Percentiles rank a stretch among this genome's conserved stretches.
These are phyloP conservation scores for Phyllosticta citribraziliensis DNA, from an alignment of 2,329 filamentous ascomycete genomes.

Conservation along the genomic window DNA sequence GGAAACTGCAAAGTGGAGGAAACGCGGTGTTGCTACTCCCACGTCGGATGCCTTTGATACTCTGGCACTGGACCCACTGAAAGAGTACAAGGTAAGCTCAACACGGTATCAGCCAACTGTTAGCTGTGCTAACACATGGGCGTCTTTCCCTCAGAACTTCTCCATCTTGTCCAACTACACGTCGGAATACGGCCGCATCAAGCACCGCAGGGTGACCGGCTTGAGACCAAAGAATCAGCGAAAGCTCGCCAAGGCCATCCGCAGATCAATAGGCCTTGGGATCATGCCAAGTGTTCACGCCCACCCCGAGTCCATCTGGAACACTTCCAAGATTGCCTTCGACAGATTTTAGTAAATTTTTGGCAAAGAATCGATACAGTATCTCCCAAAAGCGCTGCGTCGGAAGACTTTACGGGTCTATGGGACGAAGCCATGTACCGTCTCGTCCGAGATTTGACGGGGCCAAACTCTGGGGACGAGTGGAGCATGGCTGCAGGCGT, in stretches of 20 bases:
- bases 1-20: constrained; percentile 78
- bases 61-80: constrained; percentile 67
- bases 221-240: constrained; percentile 84
- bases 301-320: constrained; percentile 63
- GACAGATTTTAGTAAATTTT: not conserved
- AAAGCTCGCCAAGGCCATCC: constrained; percentile 84
- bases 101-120: not conserved
- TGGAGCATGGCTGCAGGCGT: no score
- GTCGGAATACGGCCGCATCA: constrained; percentile 75
- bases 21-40: constrained; percentile 35
- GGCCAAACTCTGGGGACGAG: no score
- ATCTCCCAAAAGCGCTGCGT: no score
- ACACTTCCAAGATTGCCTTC: not conserved
- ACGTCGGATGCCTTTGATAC: constrained; percentile 65
- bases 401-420: no score
- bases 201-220: constrained; percentile 63
- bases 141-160: constrained; percentile 60
- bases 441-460: no score
- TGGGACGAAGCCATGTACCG: no score
- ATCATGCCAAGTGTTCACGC: constrained; percentile 84
- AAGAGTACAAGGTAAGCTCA: constrained; percentile 70
- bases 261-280: constrained; percentile 79
- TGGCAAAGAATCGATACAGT: not conserved
- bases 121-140: not conserved
- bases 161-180: constrained; percentile 84